Base-by-base conservation (phyloP, 2,329 filamentous ascomycete species). In the Phaeosphaeriaceae sp. region DNA sequence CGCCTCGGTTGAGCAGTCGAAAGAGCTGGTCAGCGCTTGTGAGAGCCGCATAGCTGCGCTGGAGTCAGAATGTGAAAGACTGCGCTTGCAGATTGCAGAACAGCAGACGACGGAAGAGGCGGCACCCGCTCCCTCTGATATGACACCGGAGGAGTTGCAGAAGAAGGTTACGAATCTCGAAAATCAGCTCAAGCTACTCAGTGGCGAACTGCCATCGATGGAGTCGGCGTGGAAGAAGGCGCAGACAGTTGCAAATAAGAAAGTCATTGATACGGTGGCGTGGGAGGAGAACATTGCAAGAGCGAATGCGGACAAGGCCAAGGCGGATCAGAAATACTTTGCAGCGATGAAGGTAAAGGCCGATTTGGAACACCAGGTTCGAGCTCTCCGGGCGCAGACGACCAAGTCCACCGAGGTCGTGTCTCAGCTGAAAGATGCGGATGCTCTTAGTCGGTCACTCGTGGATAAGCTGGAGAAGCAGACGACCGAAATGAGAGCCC, bases 301-400 rank as follows among this genome's bases (percentile, higher is more conserved):
- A 22, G 81, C 96, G 20, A 87, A 87, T 42, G 91, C 92, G 0
- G 93, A 99, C 78, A 99, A 99, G 81, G 89, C 90, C 64, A 98
- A 97, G 78, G 94, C 94, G 1, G 95, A 99, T 72, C 94, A 98
- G 73, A 98, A 98, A 78, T 99, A 96, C 75, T 98, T 98, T 76
- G 92, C 91, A 1, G 92, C 93, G 9, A 93, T 96, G 84, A 97
- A 97, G 75, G 90, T 93, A 67, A 96, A 94, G 72, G 94, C 98
- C 71, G 89, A 91, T 46, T 86, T 92, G 51, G 90, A 93, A 57
- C 84, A 86, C 57, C 94, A 98, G 78, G 89, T 96, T 48, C 86
- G 91, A 66, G 86, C 89, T 3, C 81, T 97, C 57, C 88, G 92
- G 60, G 84, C 88, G 61, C 93, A 98, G 76, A 96, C 94, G 72